phyloP scores from a whole-genome alignment of 768 basidiomycete genomes.

The Russula ochroleuca region DNA sequence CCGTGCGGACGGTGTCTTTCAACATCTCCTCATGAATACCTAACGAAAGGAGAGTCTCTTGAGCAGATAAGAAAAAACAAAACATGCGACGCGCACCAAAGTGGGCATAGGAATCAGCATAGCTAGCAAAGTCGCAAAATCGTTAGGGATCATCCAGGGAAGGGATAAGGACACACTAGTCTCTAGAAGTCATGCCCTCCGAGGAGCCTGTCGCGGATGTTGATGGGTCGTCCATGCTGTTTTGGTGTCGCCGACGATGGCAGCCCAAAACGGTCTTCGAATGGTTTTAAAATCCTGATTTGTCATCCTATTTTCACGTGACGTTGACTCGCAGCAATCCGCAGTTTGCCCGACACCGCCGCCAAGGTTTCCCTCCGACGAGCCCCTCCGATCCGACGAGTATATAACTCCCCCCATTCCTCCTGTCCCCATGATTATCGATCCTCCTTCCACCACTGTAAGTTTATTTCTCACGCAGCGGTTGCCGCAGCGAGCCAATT shows the following conservation, averaged over 20 bases:
- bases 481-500: background rate
- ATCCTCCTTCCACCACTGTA: constrained; percentile 5
- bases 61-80: background rate
- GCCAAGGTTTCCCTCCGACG: background rate
- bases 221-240: constrained; percentile 19
- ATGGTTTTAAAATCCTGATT: background rate
- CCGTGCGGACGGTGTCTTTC: constrained; percentile 93
- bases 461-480: background rate
- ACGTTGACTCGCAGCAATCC: background rate
- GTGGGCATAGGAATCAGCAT: constrained; percentile 95
- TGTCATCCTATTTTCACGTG: background rate
- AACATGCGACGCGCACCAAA: constrained; percentile 55
- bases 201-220: constrained; percentile 5
- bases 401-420: background rate
- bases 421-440: constrained; percentile 13
- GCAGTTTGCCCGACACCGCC: background rate
- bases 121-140: constrained; percentile 45
- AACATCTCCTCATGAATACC: constrained; percentile 99
- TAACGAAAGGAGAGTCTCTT: constrained; percentile 33
- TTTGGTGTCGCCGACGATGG: background rate
- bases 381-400: background rate
- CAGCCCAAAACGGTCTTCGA: background rate
- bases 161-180: constrained; percentile 62
- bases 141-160: constrained; percentile 7
- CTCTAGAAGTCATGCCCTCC: constrained; percentile 69